These are phyloP conservation scores for Acer saccharum DNA, from an alignment of 345 rosid species.

Conservation along the genomic window DNA sequence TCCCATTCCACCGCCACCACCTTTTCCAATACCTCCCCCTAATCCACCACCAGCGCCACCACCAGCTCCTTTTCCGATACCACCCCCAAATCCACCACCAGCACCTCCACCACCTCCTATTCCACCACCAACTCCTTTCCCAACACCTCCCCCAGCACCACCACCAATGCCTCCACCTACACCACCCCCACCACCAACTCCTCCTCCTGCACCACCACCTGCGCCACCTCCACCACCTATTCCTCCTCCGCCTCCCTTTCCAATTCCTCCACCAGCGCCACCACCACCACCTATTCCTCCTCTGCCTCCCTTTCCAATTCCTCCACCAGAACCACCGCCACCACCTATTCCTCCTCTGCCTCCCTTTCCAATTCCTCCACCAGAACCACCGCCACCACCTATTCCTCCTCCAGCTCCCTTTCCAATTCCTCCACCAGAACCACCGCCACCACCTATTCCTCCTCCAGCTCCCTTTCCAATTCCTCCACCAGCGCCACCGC, in stretches of 20 bases:
- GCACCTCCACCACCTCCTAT: background rate
- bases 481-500: background rate
- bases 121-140: background rate
- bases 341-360: constrained; percentile 5
- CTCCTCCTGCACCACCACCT: constrained; percentile 13
- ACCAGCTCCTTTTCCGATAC: background rate
- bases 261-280: background rate
- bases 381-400: constrained; percentile 13
- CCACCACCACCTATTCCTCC: background rate
- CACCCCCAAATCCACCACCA: constrained; percentile 2
- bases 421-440: constrained; percentile 2
- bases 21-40: constrained; percentile 14
- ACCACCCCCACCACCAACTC: constrained; percentile 1
- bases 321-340: constrained; percentile 15
- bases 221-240: background rate
- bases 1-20: constrained; percentile 12
- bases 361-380: constrained; percentile 17
- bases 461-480: constrained; percentile 9
- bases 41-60: constrained; percentile 8
- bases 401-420: constrained; percentile 10
- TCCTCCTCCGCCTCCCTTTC: background rate
- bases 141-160: constrained; percentile 2
- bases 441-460: background rate
- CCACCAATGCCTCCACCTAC: constrained; percentile 4
- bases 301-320: constrained; percentile 15